phyloP scores from a whole-genome alignment of 2,329 filamentous ascomycete genomes.

The Alternaria triticina region DNA sequence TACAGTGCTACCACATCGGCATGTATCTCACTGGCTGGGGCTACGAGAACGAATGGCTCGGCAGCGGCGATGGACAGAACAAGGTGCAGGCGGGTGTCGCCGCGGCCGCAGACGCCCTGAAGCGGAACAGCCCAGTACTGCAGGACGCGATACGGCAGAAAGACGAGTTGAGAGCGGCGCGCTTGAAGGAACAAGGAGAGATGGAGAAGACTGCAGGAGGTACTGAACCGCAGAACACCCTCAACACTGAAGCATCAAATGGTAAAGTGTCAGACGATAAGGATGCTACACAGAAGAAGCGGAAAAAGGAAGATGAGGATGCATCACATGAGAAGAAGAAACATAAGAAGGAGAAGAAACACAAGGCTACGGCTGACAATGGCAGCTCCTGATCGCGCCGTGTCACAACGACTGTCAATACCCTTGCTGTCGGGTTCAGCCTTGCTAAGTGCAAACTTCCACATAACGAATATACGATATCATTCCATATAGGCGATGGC shows the following conservation, averaged over 20 bases:
- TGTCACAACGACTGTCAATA: neutral
- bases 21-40: constrained; percentile 73
- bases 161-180: constrained; percentile 23
- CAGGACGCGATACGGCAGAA: constrained; percentile 29
- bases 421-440: neutral
- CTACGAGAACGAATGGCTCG: constrained; percentile 67
- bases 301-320: constrained; percentile 5
- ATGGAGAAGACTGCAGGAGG: constrained; percentile 16
- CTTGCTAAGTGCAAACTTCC: neutral
- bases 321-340: constrained; percentile 18
- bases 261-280: neutral
- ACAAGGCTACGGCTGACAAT: constrained; percentile 6
- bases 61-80: constrained; percentile 66
- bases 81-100: constrained; percentile 74
- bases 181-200: constrained; percentile 24
- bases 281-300: constrained; percentile 3
- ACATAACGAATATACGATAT: too few species aligned
- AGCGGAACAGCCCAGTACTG: constrained; percentile 44
- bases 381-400: neutral
- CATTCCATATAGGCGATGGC: neutral
- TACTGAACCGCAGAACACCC: constrained; percentile 3
- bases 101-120: constrained; percentile 69
- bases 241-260: constrained; percentile 29
- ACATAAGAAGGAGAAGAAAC: constrained; percentile 13
- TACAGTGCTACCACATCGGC: constrained; percentile 67